Evolutionary conservation across 2,329 filamentous ascomycete species (phyloP), one percentile per base, ranked within the genome.

Genomic region (Tolypocladium pustulatum): DNA sequence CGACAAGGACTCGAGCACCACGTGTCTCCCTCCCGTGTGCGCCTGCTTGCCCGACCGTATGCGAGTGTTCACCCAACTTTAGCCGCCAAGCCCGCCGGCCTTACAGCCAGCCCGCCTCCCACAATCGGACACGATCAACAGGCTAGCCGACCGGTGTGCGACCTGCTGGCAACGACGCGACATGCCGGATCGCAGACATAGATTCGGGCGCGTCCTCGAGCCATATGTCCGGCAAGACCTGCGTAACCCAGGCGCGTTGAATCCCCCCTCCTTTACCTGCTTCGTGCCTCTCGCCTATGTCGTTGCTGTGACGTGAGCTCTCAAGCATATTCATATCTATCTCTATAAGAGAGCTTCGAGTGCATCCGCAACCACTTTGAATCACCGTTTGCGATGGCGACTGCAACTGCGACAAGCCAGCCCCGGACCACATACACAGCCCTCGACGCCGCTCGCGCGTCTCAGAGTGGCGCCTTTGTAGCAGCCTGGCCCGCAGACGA

Each of bases 401-500:
- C 27, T 8, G 37, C 37, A 17, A 9, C 37, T 6, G 46, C 17
- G 15, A 32, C 46, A 9, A 51, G n/a, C 52, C 32, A 54, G 22
- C 32, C 13, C 10, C 4, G 52, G 17, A 53, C 40, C 38, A 57
- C 61, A 2, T 69, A 70, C 57, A 64, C 67, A 15, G 61, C 67
- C 13, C 46, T 59, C 32, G 63, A 67, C 13, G 68, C 68, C 4
- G 68, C 65, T 10, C 54, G 59, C 13, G 65, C 63, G 34, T 57
- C 62, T 13, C 60, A 59, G 15, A 57, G 58, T 32, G 68, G 68
- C 51, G 68, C 68, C 22, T 66, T 61, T 36, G 60, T 70, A 30
- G 63, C 63, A 17, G 66, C 68, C 32, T 69, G 68, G 69, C 68
- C 68, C 0, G 55, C 63, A 27, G 66, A 67, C 43, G 66, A 70